Base-by-base conservation (phyloP, 352 stramenopile species). In the Pythium brassicae region DNA sequence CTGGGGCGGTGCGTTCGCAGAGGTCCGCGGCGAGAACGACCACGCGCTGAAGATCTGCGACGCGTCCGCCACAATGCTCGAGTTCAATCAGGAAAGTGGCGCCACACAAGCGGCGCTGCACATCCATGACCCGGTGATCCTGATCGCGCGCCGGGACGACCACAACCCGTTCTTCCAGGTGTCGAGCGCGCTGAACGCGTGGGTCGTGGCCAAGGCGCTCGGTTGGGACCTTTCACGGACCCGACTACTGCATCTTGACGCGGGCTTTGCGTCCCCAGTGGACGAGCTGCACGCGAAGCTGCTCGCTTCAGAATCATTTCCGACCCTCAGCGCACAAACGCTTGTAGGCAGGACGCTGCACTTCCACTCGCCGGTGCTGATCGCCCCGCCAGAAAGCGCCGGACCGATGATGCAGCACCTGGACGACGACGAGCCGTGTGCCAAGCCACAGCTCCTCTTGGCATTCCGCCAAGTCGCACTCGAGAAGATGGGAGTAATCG, bases 391-490 rank as follows among this genome's bases (percentile, higher is more conserved):
- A 34, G 74, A 85, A 23, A 48, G 50, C 26, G 59, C 70, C 4
- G 74, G 74, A 10, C 70, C 74, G 10, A 57, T 85, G 29, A 79
- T 75, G 62, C 65, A 48, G 42, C 74, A 85, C 43, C 45, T 85
- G 32, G 53, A 83, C 46, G 70, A 85, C 43, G 53, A 69, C n/a
- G 63, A 85, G 39, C 70, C 73, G 2, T 85, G 74, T 25, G 32
- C 53, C 14, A 29, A 55, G 35, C 61, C 11, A 49, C 62, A 63
- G 32, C 66, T 78, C 2, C 46, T 76, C 10, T 25, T 54, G 11
- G 32, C 64, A 2, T 72, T 85, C 48, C 63, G 63, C 32, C n/a
- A 29, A 53, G 55, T 1, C 43, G 63, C 32, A 45, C 65, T 29
- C 49, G 42, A 10, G 23, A 50, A 14, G 6, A 50, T 55, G 55